A percentile compares a stretch with the other conserved stretches of the same genome.
Evolutionary conservation across 2,329 filamentous ascomycete genomes (phyloP).

Genomic region (Aspergillus awamori): DNA sequence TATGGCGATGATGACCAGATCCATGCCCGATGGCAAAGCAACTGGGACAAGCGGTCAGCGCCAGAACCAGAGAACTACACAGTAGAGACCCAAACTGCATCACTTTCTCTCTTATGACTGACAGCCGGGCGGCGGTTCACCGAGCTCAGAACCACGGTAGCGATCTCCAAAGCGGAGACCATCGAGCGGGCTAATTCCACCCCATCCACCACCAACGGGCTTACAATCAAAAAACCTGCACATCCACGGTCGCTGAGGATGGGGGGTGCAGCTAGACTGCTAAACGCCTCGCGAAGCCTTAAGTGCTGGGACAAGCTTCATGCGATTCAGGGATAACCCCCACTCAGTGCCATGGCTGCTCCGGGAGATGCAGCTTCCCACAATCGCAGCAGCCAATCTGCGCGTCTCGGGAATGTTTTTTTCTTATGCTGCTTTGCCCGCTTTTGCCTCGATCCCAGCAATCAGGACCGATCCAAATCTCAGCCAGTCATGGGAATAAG

Average conservation of each 20-base stretch:
- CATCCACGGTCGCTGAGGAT: constrained; percentile 3
- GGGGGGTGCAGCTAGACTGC: constrained; percentile 1
- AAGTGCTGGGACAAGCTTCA: constrained; percentile 27
- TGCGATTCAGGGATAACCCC: constrained; percentile 24
- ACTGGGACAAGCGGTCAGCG: constrained; percentile 22
- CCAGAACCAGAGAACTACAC: background rate
- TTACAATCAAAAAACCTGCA: background rate
- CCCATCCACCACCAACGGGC: background rate
- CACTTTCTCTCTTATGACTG: background rate
- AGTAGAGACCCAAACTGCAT: background rate
- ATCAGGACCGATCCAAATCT: constrained; percentile 16
- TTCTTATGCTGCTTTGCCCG: background rate
- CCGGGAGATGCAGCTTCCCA: constrained; percentile 5
- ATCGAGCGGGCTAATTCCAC: constrained; percentile 1
- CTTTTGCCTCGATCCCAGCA: constrained; percentile 9
- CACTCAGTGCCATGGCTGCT: constrained; percentile 14
- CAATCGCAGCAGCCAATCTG: constrained; percentile 10
- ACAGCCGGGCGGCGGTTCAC: background rate
- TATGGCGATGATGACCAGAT: constrained; percentile 13
- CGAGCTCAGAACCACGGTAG: background rate
- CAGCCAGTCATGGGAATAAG: constrained; percentile 6
- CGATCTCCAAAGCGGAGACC: constrained; percentile 5
- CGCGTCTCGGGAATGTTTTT: background rate
- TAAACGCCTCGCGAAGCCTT: constrained; percentile 13
- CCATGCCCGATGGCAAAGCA: constrained; percentile 14